Base-by-base conservation (phyloP, 2,329 filamentous ascomycete species). In the Ophiocordyceps australis region DNA sequence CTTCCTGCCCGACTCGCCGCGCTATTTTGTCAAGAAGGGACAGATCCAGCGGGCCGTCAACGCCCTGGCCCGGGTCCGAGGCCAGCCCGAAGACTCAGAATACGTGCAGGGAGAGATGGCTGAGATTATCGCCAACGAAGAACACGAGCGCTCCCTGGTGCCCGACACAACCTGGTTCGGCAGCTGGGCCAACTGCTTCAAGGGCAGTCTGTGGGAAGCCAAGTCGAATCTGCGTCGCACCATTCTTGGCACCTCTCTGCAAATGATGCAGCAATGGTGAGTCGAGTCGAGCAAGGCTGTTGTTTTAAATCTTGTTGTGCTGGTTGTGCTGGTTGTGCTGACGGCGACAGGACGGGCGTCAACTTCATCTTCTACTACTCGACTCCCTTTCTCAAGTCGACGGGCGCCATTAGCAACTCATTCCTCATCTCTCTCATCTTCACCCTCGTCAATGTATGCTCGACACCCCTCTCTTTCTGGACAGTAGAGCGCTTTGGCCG, bases 341-440 rank as follows among this genome's bases (percentile, higher is more conserved):
- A 14, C 13, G 22, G 6, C 13, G 9, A 10, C 11, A 27, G 26
- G 69, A 85, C 79, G 15, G 80, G 82, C 60, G 77, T 92, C 55
- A 92, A 92, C 65, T 91, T 86, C 55, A 80, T 89, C 62, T 89
- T 85, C 61, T 79, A 81, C 58, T 81, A 74, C 58, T 81, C 78
- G 19, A 83, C 79, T 18, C 70, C 77, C 31, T 91, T 92, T 70
- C 78, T 92, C 57, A 54, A 77, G 53, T 71, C 73, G 14, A 74
- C 77, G 17, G 75, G 75, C 37, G 76, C 77, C 40, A 81, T 91
- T 41, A 38, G 46, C 33, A 75, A 92, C 60, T 62, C 68, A 22
- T 92, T 92, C 66, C 50, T 91, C 39, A 83, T 89, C 46, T 77
- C 74, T 30, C 62, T 92, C 45, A 66, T 92, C 56, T 86, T 81